phyloP scores from a whole-genome alignment of 306 rosid species.

The Senna siamea region DNA sequence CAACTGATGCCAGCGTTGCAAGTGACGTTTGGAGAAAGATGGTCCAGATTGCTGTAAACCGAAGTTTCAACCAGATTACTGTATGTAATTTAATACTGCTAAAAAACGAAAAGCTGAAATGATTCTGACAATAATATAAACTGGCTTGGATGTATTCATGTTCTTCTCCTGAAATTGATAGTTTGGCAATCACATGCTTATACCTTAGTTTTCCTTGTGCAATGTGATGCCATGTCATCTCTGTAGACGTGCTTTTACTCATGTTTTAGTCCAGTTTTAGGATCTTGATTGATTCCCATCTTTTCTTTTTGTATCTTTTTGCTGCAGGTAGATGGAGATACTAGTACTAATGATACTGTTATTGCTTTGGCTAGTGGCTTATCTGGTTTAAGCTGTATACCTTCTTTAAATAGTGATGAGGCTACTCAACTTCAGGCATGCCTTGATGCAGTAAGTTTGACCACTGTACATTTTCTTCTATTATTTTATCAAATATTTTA shows the following conservation, averaged over 20 bases:
- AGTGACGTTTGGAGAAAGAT: conserved; percentile 85
- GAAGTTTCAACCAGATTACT: conserved; percentile 97
- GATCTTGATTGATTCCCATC: conserved; percentile 22
- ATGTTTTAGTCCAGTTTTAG: conserved; percentile 18
- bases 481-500: conserved; percentile 5
- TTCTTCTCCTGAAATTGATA: neutral
- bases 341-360: conserved; percentile 94
- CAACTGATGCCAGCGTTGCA: conserved; percentile 86
- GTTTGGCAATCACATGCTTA: neutral
- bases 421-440: conserved; percentile 83
- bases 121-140: neutral
- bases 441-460: conserved; percentile 71
- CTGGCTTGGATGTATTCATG: neutral
- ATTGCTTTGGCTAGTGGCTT: conserved; percentile 94
- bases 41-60: conserved; percentile 82
- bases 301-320: conserved; percentile 25
- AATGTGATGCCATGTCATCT: neutral
- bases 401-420: conserved; percentile 65
- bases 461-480: conserved; percentile 29
- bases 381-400: conserved; percentile 64
- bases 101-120: neutral
- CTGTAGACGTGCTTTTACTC: neutral
- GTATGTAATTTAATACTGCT: conserved; percentile 48
- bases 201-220: neutral
- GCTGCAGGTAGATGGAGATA: conserved; percentile 93